A percentile compares a stretch with the other conserved stretches of the same genome.
These are phyloP conservation scores for Micractinium sp. DNA, from an alignment of 139 green algal genomes.

Conservation along the genomic window DNA sequence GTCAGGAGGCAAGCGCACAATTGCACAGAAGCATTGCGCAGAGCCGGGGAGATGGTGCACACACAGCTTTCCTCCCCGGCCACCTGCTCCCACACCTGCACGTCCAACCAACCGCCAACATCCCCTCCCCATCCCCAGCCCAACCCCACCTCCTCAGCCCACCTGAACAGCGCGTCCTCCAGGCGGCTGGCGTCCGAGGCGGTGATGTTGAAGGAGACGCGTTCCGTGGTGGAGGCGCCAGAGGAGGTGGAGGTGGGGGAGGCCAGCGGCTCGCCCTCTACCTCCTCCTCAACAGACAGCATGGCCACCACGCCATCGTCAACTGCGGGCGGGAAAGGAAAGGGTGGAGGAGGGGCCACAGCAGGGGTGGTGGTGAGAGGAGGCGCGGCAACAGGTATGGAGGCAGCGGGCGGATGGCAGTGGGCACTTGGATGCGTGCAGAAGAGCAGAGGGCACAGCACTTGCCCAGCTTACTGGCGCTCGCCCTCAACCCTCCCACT, in stretches of 20 bases:
- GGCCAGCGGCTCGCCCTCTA: not conserved
- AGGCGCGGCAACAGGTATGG: no score
- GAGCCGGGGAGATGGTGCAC: no score
- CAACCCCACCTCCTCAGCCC: not conserved
- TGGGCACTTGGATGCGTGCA: no score
- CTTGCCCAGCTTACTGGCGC: no score
- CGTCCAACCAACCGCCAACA: not conserved
- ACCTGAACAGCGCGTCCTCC: constrained; percentile 30
- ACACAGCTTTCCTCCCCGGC: no score
- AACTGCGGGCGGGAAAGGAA: not conserved
- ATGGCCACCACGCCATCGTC: constrained; percentile 23
- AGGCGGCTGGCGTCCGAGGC: constrained; percentile 3
- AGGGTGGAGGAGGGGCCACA: not conserved
- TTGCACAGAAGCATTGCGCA: no score
- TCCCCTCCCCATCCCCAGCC: not conserved
- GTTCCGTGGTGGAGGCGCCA: not conserved
- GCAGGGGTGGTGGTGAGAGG: not conserved
- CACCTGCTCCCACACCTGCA: no score
- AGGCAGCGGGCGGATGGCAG: no score
- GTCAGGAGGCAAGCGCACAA: no score
- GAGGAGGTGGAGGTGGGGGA: constrained; percentile 11
- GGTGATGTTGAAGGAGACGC: not conserved
- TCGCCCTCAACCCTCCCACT: no score
- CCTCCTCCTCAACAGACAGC: constrained; percentile 28
- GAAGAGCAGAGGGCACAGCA: not conserved